Base-by-base conservation (phyloP, 371 early-diverging fungal species). In the Syncephalis plumigaleata region DNA sequence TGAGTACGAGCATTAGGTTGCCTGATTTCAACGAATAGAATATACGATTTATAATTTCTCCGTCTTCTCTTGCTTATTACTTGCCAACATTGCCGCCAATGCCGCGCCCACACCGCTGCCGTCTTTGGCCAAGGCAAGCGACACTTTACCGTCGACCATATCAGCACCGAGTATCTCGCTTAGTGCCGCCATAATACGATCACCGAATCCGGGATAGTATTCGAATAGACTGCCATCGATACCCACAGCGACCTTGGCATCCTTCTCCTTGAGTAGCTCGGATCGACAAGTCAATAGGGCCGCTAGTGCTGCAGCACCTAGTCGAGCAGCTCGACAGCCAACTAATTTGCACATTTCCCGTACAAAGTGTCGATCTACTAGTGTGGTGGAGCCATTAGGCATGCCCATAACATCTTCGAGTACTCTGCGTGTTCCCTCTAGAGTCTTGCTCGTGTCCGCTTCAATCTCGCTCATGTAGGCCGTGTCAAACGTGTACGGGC, bases 261-360 rank as follows among this genome's bases (percentile, higher is more conserved):
- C 53, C 13, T 25, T n/a, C 21, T 45, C 51, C 3, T 39, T 13
- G 38, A 46, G 42, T 17, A 42, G 27, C 3, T 31, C 24, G 7
- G 39, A 44, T 44, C 40, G 36, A 20, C 42, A 25, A 36, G 47
- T 17, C 21, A 53, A 25, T 9, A 53, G 39, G 2, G 53, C 45
- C 11, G 43, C 47, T 4, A 39, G n/a, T 15, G 39, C 53, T 1
- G 48, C 53, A 17, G 36, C 48, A 4, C 25, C 25, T n/a, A 53
- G 24, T 44, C 89, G 72, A 16, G 92, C 93, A n/a, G 95, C 81
- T 39, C 95, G 82, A 38, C 67, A 75, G 24, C 90, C 94, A 4
- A 97, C 81, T 52, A 87, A 63, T 48, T 85, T 76, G 56, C 90
- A 87, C 8, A 93, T 73, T 52, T 68, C 71, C 59, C 83, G 77